A percentile compares a stretch with the other conserved stretches of the same genome.
Evolutionary conservation across 2,329 filamentous ascomycete genomes (phyloP).

Genomic region (Colletotrichum zoysiae): DNA sequence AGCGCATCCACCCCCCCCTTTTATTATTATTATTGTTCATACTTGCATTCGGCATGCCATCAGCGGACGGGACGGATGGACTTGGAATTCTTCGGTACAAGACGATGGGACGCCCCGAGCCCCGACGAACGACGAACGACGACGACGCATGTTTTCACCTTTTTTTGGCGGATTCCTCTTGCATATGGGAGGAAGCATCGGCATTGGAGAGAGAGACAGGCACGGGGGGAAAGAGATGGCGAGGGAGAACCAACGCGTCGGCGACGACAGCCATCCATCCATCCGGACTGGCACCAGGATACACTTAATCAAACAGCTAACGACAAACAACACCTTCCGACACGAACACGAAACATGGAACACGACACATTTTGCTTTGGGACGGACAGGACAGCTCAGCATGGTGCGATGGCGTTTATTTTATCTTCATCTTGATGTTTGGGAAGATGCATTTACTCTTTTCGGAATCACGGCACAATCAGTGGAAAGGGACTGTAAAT

Average conservation of each 20-base stretch:
- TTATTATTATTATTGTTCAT: neutral
- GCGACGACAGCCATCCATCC: neutral
- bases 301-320: neutral
- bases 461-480: slow-evolving; percentile 14
- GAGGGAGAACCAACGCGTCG: neutral
- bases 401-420: slow-evolving; percentile 14
- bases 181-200: neutral
- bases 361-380: slow-evolving; percentile 1
- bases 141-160: neutral
- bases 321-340: neutral
- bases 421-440: neutral
- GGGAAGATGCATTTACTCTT: slow-evolving; percentile 9
- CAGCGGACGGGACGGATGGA: neutral
- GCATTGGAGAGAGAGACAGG: neutral
- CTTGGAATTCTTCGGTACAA: neutral
- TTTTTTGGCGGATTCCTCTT: neutral
- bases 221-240: no score
- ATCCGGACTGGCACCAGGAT: slow-evolving; percentile 7
- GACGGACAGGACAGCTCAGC: neutral
- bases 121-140: neutral
- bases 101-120: neutral
- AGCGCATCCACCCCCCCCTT: neutral
- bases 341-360: slow-evolving; percentile 19
- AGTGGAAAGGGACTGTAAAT: neutral
- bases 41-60: slow-evolving; percentile 16